phyloP scores from a whole-genome alignment of 352 stramenopile species.

The Lagenidium sp. region DNA sequence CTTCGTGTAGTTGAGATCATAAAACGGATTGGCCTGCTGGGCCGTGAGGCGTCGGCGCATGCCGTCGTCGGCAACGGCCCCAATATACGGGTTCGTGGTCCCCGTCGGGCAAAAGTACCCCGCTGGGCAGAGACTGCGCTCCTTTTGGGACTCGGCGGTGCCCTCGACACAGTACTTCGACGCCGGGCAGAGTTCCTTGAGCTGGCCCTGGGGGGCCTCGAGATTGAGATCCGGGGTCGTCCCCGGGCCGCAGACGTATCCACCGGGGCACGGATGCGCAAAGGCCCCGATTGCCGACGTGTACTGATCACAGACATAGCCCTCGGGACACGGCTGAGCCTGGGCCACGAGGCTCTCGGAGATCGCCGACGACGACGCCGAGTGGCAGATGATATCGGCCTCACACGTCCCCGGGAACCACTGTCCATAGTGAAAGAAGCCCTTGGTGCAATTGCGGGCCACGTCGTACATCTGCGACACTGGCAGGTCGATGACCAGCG shows the following conservation, averaged over 20 bases:
- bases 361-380: neutral
- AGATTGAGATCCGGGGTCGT: constrained; percentile 92
- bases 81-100: constrained; percentile 81
- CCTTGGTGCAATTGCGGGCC: constrained; percentile 91
- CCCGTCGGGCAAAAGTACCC: constrained; percentile 95
- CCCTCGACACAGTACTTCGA: constrained; percentile 84
- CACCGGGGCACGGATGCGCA: constrained; percentile 74
- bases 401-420: constrained; percentile 96
- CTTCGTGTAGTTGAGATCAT: constrained; percentile 63
- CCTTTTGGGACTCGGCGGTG: constrained; percentile 79
- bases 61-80: constrained; percentile 87
- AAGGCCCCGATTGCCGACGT: constrained; percentile 81
- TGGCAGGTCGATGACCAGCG: constrained; percentile 80
- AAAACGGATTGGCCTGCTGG: constrained; percentile 68
- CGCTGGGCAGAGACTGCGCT: constrained; percentile 68
- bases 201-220: constrained; percentile 81
- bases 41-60: constrained; percentile 59
- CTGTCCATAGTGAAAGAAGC: constrained; percentile 82
- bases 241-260: constrained; percentile 91
- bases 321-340: constrained; percentile 89
- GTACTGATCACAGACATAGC: constrained; percentile 91
- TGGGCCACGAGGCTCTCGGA: constrained; percentile 40
- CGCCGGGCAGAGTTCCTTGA: constrained; percentile 83
- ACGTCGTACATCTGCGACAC: constrained; percentile 78
- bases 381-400: constrained; percentile 93